phyloP scores from a whole-genome alignment of 257 asterid species.

The Echites panduratus region DNA sequence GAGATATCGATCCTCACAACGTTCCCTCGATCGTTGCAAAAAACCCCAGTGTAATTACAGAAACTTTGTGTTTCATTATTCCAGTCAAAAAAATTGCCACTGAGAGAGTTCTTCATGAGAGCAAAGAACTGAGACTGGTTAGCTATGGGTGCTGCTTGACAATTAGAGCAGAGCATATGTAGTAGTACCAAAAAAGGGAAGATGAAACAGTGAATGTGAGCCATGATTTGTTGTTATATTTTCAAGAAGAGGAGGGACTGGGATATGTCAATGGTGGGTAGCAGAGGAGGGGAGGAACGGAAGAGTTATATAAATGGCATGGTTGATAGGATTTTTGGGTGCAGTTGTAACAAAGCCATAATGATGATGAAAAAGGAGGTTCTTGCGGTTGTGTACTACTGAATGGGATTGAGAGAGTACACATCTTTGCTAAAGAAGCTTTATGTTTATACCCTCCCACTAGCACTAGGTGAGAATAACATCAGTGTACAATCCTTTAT shows the following conservation, averaged over 20 bases:
- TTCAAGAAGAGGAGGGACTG: not conserved
- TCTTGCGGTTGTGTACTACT: constrained; percentile 27
- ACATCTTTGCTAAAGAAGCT: constrained; percentile 56
- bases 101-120: constrained; percentile 31
- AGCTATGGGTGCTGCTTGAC: constrained; percentile 12
- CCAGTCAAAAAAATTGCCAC: constrained; percentile 57
- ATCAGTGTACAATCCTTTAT: constrained; percentile 26
- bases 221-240: constrained; percentile 22
- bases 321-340: constrained; percentile 36
- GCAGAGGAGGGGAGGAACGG: constrained; percentile 27
- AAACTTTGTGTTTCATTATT: constrained; percentile 17
- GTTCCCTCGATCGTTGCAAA: constrained; percentile 44
- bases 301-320: constrained; percentile 52
- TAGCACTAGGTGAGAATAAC: constrained; percentile 43
- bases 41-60: constrained; percentile 55
- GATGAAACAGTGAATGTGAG: constrained; percentile 18
- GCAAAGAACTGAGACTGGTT: constrained; percentile 46
- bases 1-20: constrained; percentile 53
- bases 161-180: constrained; percentile 15
- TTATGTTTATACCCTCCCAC: constrained; percentile 49
- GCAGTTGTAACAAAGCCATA: constrained; percentile 25
- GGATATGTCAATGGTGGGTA: constrained; percentile 16
- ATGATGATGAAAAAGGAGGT: constrained; percentile 40
- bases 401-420: constrained; percentile 33
- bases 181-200: constrained; percentile 24